Conservation (phyloP, 805 yeast genomes). For the Pichia nakasei region DNA sequence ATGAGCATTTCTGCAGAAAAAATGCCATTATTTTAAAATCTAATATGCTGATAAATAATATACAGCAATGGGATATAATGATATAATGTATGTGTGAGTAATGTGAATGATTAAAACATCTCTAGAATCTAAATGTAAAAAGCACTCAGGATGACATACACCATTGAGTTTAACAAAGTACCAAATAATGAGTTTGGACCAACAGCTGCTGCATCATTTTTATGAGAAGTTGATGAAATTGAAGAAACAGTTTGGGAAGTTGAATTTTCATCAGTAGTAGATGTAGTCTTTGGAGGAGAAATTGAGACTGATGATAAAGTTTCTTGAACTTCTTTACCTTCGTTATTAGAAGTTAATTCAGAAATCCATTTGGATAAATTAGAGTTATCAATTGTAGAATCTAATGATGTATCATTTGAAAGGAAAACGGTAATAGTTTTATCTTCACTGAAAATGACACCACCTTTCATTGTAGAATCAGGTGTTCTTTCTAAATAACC, state of each 20-base stretch:
- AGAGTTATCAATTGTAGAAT: conserved; percentile 34
- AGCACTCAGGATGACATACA: neutral
- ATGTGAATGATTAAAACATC: too few relatives aligned
- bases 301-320: conserved; percentile 17
- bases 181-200: neutral
- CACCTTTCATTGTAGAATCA: conserved; percentile 50
- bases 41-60: too few relatives aligned
- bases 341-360: conserved; percentile 14
- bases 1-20: too few relatives aligned
- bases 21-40: too few relatives aligned
- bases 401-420: conserved; percentile 44
- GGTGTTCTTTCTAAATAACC: conserved; percentile 53
- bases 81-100: too few relatives aligned
- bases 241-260: conserved; percentile 1
- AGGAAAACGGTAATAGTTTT: conserved; percentile 57
- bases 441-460: conserved; percentile 56
- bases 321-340: conserved; percentile 10
- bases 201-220: neutral
- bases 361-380: conserved; percentile 40
- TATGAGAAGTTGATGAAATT: neutral
- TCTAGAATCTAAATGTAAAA: conserved; percentile 2
- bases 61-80: too few relatives aligned
- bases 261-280: neutral
- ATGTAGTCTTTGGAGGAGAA: conserved; percentile 3
- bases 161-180: neutral